Evolutionary conservation across 192 early-diverging fungal species (phyloP), one percentile per base, ranked within the genome.

Genomic region (Kappamyces sp.): DNA sequence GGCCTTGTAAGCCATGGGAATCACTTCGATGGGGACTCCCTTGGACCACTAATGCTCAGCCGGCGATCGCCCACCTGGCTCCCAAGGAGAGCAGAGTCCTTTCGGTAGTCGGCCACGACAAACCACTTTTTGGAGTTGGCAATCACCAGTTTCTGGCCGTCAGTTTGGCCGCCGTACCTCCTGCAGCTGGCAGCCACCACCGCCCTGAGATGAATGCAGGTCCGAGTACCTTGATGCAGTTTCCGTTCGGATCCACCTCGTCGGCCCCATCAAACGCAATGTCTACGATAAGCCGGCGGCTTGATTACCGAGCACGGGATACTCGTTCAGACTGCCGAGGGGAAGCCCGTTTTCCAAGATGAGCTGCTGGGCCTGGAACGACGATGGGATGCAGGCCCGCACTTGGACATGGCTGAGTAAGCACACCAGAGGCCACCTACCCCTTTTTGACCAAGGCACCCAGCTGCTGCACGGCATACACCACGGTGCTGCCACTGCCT

Each of bases 191-290:
- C 91, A 92, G 33, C 74, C 94, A 51, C 94, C 94, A 32, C 94
- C 94, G 23, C 94, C 92, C 23, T n/a, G 12, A 46, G 23, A 12
- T 23, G 23, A 23, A 23, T 23, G 23, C 23, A 23, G 0, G 23
- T 46, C 23, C 12, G 12, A 46, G 23, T n/a, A n/a, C 57, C 75
- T 97, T 97, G 74, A 97, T 97, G 15, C 83, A 89, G 68, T 95
- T 94, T 61, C 94, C 73, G 60, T 83, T 68, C 8, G 85, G 58
- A 62, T 97, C 94, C 36, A 88, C 84, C 58, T 82, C 79, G 53
- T 80, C 87, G 2, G 94, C 94, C 15, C 94, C 92, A 51, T 97
- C 94, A 66, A 97, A 93, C 36, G 90, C 87, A 15, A 94, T 87
- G 64, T 94, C 23, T 23, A 23, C 23, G 23, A 23, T 23, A 23